A percentile compares a stretch with the other conserved stretches of the same genome.
Evolutionary conservation across 768 basidiomycete species (phyloP).

Genomic region (Phlebiopsis flavidoalba): DNA sequence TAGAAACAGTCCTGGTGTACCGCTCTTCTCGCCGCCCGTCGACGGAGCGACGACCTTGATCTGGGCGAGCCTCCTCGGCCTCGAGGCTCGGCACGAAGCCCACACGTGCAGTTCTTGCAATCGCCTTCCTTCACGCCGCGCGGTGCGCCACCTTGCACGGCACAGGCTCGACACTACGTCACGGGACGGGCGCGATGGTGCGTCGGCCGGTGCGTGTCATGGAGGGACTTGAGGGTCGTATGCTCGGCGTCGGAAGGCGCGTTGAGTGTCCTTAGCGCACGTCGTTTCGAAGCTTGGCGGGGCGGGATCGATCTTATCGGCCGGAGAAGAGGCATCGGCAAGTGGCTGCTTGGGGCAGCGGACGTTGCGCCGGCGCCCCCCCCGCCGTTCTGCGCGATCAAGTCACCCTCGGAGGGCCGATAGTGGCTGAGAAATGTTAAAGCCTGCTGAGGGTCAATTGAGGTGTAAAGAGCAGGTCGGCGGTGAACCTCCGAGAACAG

Average conservation of each 20-base stretch:
- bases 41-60: slow-evolving; percentile 63
- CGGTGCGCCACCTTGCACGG: slow-evolving; percentile 40
- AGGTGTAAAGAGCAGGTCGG: slow-evolving; percentile 44
- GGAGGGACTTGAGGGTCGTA: slow-evolving; percentile 80
- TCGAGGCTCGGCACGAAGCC: slow-evolving; percentile 93
- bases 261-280: slow-evolving; percentile 82
- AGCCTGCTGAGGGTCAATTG: slow-evolving; percentile 65
- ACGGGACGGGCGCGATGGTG: slow-evolving; percentile 73
- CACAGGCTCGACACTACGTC: slow-evolving; percentile 73
- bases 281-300: slow-evolving; percentile 74
- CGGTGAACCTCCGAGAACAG: slow-evolving; percentile 36
- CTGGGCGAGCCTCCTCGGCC: slow-evolving; percentile 64
- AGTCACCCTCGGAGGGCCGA: slow-evolving; percentile 32
- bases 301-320: slow-evolving; percentile 44
- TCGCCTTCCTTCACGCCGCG: slow-evolving; percentile 81
- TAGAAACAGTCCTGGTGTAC: slow-evolving; percentile 55
- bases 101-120: slow-evolving; percentile 97
- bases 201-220: slow-evolving; percentile 83
- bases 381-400: slow-evolving; percentile 79
- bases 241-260: slow-evolving; percentile 62
- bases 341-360: slow-evolving; percentile 23
- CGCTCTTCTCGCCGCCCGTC: slow-evolving; percentile 59
- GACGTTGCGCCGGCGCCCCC: slow-evolving; percentile 49
- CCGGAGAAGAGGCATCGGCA: slow-evolving; percentile 47
- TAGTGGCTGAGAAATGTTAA: slow-evolving; percentile 47